phyloP scores from a whole-genome alignment of 202 grass and related monocot genomes.

The Setaria viridis region DNA sequence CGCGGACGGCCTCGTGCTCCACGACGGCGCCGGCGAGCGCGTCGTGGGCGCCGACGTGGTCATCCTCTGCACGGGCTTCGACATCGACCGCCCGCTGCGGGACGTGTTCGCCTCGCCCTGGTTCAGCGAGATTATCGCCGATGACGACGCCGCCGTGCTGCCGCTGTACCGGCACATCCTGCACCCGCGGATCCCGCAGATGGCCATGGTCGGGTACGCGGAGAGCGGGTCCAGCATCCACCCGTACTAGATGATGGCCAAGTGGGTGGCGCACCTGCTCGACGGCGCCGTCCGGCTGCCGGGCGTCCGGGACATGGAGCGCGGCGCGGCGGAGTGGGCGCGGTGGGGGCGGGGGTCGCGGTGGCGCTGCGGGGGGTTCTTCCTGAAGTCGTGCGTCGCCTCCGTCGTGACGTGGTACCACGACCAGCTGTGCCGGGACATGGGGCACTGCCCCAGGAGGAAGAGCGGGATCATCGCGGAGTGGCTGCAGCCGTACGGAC shows the following conservation, averaged over 20 bases:
- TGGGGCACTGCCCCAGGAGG: conserved; percentile 63
- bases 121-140: conserved; percentile 41
- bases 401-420: conserved; percentile 68
- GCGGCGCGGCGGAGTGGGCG: conserved; percentile 56
- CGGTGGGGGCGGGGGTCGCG: conserved; percentile 51
- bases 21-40: background rate
- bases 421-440: conserved; percentile 77
- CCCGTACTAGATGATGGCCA: conserved; percentile 63
- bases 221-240: conserved; percentile 59
- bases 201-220: conserved; percentile 68
- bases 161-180: conserved; percentile 59
- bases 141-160: background rate
- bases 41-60: conserved; percentile 57
- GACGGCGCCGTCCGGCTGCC: conserved; percentile 63
- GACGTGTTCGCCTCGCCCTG: conserved; percentile 52
- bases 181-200: conserved; percentile 71
- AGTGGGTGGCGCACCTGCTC: conserved; percentile 73
- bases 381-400: conserved; percentile 57
- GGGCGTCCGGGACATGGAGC: conserved; percentile 60
- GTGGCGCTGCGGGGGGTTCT: conserved; percentile 34
- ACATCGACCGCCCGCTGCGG: conserved; percentile 63
- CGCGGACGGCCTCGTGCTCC: conserved; percentile 54
- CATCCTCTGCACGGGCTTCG: conserved; percentile 81
- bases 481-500: conserved; percentile 64
- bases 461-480: conserved; percentile 69